These are phyloP conservation scores for Tricholoma saponaceum DNA, from an alignment of 768 basidiomycete genomes.

Conservation along the genomic window DNA sequence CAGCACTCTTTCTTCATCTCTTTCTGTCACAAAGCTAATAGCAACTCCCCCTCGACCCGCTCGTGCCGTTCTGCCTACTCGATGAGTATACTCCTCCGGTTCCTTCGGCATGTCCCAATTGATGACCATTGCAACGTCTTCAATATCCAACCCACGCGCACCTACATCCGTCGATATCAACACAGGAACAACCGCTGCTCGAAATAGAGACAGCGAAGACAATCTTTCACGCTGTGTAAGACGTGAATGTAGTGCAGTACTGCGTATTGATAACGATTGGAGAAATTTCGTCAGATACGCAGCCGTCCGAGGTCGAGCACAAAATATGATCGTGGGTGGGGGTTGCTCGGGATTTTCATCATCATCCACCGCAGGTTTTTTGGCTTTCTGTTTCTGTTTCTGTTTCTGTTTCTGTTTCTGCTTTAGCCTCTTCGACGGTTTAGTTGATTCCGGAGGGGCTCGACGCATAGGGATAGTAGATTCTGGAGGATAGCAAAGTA, in stretches of 20 bases:
- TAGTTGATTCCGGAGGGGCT: constrained; percentile 50
- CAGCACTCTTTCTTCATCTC: constrained; percentile 81
- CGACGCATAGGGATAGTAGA: constrained; percentile 66
- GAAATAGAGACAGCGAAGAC: constrained; percentile 79
- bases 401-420: constrained; percentile 5
- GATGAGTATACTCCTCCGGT: constrained; percentile 93
- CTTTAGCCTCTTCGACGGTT: constrained; percentile 25
- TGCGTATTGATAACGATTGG: constrained; percentile 75
- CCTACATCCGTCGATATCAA: constrained; percentile 95
- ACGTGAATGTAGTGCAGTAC: constrained; percentile 88
- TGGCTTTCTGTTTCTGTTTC: constrained; percentile 33
- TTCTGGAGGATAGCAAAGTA: constrained; percentile 87
- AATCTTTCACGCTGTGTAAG: constrained; percentile 90
- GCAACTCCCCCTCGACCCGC: constrained; percentile 87
- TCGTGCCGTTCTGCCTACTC: constrained; percentile 91
- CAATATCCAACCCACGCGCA: constrained; percentile 92
- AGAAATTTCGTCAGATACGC: constrained; percentile 84
- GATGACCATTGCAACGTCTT: constrained; percentile 92
- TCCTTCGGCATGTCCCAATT: constrained; percentile 95
- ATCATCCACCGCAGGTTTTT: constrained; percentile 36
- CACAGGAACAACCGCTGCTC: constrained; percentile 83
- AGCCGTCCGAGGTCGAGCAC: constrained; percentile 76
- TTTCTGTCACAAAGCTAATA: constrained; percentile 92
- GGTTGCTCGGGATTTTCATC: constrained; percentile 64
- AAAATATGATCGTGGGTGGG: constrained; percentile 97